Conservation (phyloP, 2,329 filamentous ascomycete species). For the Aspergillus ustus region DNA sequence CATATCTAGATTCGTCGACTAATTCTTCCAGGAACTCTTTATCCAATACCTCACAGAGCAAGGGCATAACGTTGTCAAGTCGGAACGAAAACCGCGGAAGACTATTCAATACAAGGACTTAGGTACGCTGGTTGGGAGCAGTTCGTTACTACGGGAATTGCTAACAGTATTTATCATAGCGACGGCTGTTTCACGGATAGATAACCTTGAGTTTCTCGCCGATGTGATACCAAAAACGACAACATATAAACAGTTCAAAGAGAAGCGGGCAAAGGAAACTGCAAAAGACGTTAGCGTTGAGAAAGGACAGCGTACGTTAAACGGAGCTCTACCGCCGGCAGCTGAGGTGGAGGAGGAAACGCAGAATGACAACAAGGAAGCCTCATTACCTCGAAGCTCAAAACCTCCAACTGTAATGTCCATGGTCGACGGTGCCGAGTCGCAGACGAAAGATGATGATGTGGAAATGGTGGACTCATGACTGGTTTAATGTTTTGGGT, state of each 20-base stretch:
- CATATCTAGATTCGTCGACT: slow-evolving; percentile 10
- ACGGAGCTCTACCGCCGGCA: slow-evolving; percentile 29
- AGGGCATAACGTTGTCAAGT: slow-evolving; percentile 83
- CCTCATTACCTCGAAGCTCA: slow-evolving; percentile 30
- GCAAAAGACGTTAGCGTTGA: slow-evolving; percentile 36
- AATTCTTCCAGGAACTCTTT: slow-evolving; percentile 76
- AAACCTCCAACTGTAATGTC: slow-evolving; percentile 53
- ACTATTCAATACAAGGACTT: slow-evolving; percentile 97
- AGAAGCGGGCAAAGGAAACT: slow-evolving; percentile 53
- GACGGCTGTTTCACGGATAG: slow-evolving; percentile 81
- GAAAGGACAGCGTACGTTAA: slow-evolving; percentile 46
- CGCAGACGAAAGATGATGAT: slow-evolving; percentile 44
- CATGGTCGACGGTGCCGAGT: slow-evolving; percentile 59
- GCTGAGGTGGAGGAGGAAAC: slow-evolving; percentile 30
- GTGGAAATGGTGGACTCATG: slow-evolving; percentile 61
- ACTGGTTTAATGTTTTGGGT: not conserved
- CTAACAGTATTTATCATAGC: slow-evolving; percentile 55
- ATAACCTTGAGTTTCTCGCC: slow-evolving; percentile 92
- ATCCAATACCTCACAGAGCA: slow-evolving; percentile 88
- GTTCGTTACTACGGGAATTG: not conserved
- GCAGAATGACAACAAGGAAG: slow-evolving; percentile 24
- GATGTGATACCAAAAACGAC: slow-evolving; percentile 89
- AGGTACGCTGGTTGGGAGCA: slow-evolving; percentile 51
- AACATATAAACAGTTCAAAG: slow-evolving; percentile 79
- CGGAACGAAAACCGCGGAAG: slow-evolving; percentile 87